A percentile compares a stretch with the other conserved stretches of the same genome.
Evolutionary conservation across 768 basidiomycete species (phyloP).

Genomic region (Rhizopogon vesiculosus): DNA sequence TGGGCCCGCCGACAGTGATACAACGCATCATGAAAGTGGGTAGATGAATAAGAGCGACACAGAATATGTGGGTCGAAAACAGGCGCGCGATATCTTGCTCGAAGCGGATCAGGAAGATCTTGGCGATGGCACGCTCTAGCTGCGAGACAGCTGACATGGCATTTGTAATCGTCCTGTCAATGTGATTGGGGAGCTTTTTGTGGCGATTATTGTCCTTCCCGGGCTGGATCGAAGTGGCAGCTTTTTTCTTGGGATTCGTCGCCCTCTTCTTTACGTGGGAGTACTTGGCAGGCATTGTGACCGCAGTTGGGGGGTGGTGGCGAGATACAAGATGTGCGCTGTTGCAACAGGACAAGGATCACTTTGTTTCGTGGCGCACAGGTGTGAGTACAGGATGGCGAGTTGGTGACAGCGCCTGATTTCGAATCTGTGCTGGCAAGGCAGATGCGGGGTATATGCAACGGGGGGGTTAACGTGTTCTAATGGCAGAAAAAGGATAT

Average conservation of each 20-base stretch:
- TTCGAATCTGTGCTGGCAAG: conserved; percentile 14
- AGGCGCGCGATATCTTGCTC: conserved; percentile 73
- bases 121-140: conserved; percentile 65
- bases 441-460: not conserved
- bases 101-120: conserved; percentile 62
- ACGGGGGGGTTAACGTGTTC: not conserved
- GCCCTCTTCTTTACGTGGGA: conserved; percentile 70
- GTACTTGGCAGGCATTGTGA: conserved; percentile 63
- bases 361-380: not conserved
- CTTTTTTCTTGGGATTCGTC: conserved; percentile 44
- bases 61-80: conserved; percentile 66
- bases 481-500: not conserved
- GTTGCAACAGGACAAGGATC: not conserved
- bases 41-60: conserved; percentile 57
- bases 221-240: conserved; percentile 19
- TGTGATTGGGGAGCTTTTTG: conserved; percentile 39
- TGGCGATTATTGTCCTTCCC: conserved; percentile 28
- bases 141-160: conserved; percentile 59
- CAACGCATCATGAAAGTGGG: conserved; percentile 68
- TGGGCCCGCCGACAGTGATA: conserved; percentile 53
- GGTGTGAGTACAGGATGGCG: not conserved
- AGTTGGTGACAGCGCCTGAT: conserved; percentile 1
- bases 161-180: conserved; percentile 51
- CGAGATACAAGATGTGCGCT: not conserved
- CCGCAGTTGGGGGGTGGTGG: not conserved